Percentiles rank a stretch among this genome's conserved stretches.
Conservation (phyloP, 106 monocot species). For the Apostasia ramifera region DNA sequence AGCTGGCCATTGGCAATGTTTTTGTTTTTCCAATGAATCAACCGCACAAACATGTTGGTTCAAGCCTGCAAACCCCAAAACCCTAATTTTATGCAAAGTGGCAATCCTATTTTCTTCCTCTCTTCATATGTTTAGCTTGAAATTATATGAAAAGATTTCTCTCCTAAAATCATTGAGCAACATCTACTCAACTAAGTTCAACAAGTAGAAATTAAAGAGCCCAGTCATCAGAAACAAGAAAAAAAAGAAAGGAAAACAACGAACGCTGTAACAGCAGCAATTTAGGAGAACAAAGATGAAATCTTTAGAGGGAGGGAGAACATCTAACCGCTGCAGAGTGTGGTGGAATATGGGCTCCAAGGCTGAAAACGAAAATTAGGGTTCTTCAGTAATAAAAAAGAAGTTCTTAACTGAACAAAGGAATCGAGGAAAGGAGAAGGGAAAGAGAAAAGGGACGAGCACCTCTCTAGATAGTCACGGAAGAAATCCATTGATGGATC, state of each 20-base stretch:
- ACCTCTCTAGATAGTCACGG: constrained; percentile 43
- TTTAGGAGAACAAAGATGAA: neutral
- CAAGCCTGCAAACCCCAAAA: neutral
- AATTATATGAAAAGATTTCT: neutral
- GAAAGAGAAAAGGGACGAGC: neutral
- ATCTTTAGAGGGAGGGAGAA: neutral
- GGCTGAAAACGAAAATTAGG: constrained; percentile 12
- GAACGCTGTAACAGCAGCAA: neutral
- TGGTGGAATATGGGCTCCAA: constrained; percentile 31
- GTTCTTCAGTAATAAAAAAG: neutral
- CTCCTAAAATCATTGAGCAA: neutral
- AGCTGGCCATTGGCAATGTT: neutral
- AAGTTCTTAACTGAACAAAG: neutral
- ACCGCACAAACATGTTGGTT: neutral
- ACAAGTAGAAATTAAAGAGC: neutral
- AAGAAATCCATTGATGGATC: constrained; percentile 48
- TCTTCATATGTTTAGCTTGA: neutral
- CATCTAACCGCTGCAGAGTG: constrained; percentile 17
- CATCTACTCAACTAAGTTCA: neutral
- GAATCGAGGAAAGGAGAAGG: neutral
- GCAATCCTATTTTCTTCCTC: neutral
- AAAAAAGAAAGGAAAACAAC: neutral
- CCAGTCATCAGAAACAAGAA: neutral
- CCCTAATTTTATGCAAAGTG: neutral
- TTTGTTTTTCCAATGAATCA: neutral